These are phyloP conservation scores for Podaxis mareebaensis DNA, from an alignment of 768 basidiomycete genomes.

Conservation along the genomic window DNA sequence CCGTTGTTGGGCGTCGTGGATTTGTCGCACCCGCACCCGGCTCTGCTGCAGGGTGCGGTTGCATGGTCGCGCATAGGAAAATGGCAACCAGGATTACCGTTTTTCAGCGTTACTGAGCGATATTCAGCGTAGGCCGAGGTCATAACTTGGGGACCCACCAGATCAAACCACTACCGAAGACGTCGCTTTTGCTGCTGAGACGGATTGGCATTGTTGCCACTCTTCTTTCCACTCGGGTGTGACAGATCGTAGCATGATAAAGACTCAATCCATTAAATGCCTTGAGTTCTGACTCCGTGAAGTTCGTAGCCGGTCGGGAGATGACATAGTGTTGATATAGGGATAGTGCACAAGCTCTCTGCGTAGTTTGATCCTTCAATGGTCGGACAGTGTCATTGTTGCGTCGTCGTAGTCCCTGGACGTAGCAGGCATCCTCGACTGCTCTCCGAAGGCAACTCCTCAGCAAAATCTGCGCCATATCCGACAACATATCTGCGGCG, in stretches of 20 bases:
- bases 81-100: too few species aligned
- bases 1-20: too few species aligned
- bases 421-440: conserved; percentile 36
- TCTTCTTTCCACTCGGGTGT: conserved; percentile 61
- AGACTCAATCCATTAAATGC: conserved; percentile 79
- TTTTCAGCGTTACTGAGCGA: too few species aligned
- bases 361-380: conserved; percentile 7
- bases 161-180: conserved; percentile 55
- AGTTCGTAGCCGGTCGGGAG: conserved; percentile 57
- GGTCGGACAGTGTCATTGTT: conserved; percentile 26
- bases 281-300: conserved; percentile 59
- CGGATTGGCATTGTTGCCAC: conserved; percentile 52
- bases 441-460: conserved; percentile 43
- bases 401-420: conserved; percentile 63
- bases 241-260: conserved; percentile 67
- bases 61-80: too few species aligned
- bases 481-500: conserved; percentile 60
- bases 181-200: conserved; percentile 35
- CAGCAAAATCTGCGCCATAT: conserved; percentile 61
- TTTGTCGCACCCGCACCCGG: too few species aligned
- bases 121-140: too few species aligned
- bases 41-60: too few species aligned
- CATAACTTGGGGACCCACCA: conserved; percentile 41
- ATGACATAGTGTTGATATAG: conserved; percentile 73
- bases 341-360: conserved; percentile 42